Percentiles rank a stretch among this genome's conserved stretches.
These are phyloP conservation scores for Fusarium clavum DNA, from an alignment of 2,329 filamentous ascomycete genomes.

Conservation along the genomic window DNA sequence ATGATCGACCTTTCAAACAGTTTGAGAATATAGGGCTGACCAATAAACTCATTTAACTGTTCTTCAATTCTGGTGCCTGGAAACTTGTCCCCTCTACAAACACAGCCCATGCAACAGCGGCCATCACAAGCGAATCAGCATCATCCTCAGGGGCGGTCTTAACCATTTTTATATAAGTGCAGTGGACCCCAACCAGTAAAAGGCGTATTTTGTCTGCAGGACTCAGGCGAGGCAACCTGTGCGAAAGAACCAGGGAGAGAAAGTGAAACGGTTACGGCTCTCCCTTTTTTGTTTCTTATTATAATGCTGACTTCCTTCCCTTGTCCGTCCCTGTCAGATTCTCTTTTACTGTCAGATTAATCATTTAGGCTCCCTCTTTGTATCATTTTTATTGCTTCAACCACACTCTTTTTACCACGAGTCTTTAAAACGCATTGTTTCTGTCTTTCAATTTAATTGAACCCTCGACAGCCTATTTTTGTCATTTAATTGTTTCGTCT, in stretches of 20 bases:
- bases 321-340: neutral
- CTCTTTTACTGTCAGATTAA: neutral
- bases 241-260: conserved; percentile 10
- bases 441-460: conserved; percentile 23
- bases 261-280: conserved; percentile 15
- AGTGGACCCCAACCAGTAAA: conserved; percentile 28
- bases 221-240: conserved; percentile 34
- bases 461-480: neutral
- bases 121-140: conserved; percentile 49
- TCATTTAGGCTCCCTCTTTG: conserved; percentile 21
- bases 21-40: conserved; percentile 41
- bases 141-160: neutral
- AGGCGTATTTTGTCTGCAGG: conserved; percentile 13
- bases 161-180: conserved; percentile 16
- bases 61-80: conserved; percentile 44
- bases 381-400: conserved; percentile 6
- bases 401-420: too few relatives aligned
- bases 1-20: neutral
- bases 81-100: conserved; percentile 29
- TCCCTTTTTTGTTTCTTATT: conserved; percentile 21
- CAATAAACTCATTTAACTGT: too few relatives aligned
- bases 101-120: conserved; percentile 47
- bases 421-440: conserved; percentile 18
- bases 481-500: neutral
- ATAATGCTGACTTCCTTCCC: conserved; percentile 18